Conservation (phyloP, 306 rosid genomes). For the Ammopiptanthus mongolicus region DNA sequence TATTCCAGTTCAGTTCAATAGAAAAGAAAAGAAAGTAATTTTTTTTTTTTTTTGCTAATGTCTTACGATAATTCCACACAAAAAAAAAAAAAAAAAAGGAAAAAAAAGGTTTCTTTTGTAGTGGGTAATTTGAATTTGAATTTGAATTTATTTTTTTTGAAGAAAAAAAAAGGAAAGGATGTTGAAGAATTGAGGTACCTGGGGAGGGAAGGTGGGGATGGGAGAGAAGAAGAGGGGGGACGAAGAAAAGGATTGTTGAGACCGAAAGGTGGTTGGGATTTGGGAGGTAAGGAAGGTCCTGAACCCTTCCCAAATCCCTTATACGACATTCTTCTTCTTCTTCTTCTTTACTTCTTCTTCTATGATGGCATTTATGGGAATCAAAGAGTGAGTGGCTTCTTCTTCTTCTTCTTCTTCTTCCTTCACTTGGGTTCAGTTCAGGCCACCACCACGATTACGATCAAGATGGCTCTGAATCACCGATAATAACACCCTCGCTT, state of each 20-base stretch:
- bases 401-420: neutral
- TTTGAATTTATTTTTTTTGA: too few species aligned
- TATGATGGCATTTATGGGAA: neutral
- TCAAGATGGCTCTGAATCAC: too few species aligned
- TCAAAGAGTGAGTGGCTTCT: neutral
- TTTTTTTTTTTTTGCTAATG: neutral
- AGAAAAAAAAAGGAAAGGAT: neutral
- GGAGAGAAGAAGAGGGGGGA: constrained; percentile 25
- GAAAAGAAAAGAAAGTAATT: neutral
- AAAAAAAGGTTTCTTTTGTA: neutral
- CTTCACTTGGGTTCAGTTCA: neutral
- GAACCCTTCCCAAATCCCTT: constrained; percentile 49
- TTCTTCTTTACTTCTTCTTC: constrained; percentile 16
- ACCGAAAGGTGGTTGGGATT: constrained; percentile 40
- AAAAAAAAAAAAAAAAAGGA: too few species aligned
- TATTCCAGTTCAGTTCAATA: neutral
- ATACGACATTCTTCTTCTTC: constrained; percentile 27
- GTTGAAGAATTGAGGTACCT: constrained; percentile 21
- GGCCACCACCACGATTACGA: too few species aligned
- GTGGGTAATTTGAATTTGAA: too few species aligned
- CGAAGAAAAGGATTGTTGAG: neutral
- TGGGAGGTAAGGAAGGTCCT: constrained; percentile 49
- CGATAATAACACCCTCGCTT: too few species aligned
- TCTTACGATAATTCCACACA: neutral
- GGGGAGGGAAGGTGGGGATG: constrained; percentile 24